Evolutionary conservation across 805 yeast genomes (phyloP).

Genomic region (Metschnikowia lunata): DNA sequence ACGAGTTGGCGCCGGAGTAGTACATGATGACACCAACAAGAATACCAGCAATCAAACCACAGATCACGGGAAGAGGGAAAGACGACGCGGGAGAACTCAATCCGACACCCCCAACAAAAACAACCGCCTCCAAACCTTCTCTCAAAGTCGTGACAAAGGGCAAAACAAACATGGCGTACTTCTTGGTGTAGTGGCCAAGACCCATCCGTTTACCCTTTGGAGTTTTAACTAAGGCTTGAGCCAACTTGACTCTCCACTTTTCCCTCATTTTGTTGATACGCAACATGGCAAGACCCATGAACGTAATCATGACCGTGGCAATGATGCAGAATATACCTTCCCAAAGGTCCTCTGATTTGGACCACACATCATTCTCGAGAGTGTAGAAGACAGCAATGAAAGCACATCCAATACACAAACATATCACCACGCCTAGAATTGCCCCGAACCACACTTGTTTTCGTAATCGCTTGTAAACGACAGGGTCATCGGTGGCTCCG

Average conservation of each 20-base stretch:
- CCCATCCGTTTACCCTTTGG: conserved; percentile 38
- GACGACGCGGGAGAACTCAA: conserved; percentile 36
- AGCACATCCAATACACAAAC: conserved; percentile 85
- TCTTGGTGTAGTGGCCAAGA: conserved; percentile 54
- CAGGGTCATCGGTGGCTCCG: conserved; percentile 38
- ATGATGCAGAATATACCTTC: conserved; percentile 92
- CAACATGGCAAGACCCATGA: conserved; percentile 96
- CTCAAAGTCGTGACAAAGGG: conserved; percentile 89
- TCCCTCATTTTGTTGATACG: conserved; percentile 94
- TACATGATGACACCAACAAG: conserved; percentile 67
- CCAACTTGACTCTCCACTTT: conserved; percentile 95
- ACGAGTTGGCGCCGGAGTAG: conserved; percentile 75
- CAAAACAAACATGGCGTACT: conserved; percentile 82
- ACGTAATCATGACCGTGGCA: conserved; percentile 85
- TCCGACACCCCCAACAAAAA: conserved; percentile 45
- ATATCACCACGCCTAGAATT: conserved; percentile 62
- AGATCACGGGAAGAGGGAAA: conserved; percentile 87
- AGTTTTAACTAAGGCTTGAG: conserved; percentile 58
- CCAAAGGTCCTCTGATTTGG: conserved; percentile 88
- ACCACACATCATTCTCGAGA: conserved; percentile 78
- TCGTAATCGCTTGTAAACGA: conserved; percentile 58
- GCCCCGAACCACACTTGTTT: conserved; percentile 89
- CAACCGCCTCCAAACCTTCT: conserved; percentile 73
- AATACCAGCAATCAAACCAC: conserved; percentile 80
- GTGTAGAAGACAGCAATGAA: conserved; percentile 92